Evolutionary conservation across 2,329 filamentous ascomycete species (phyloP).

Genomic region (Gliomastix tumulicola): DNA sequence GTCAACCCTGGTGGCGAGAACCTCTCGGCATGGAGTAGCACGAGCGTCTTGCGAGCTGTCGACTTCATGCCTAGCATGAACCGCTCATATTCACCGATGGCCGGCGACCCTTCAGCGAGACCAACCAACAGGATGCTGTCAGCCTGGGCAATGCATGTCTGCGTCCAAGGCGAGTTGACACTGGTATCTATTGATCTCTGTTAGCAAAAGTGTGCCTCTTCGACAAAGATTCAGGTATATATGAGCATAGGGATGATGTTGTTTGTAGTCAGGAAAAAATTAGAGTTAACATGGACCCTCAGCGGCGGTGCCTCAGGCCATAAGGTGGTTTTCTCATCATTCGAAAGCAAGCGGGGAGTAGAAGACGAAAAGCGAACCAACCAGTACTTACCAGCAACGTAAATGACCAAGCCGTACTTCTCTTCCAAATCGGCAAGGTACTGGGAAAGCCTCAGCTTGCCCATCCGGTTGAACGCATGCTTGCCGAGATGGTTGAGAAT

Average conservation of each 20-base stretch:
- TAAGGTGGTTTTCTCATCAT: conserved; percentile 48
- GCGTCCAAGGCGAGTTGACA: conserved; percentile 96
- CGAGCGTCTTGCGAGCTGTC: conserved; percentile 86
- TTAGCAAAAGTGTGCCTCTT: background rate
- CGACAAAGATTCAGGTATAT: no score
- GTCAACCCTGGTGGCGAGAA: conserved; percentile 83
- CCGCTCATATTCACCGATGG: conserved; percentile 91
- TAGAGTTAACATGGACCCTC: conserved; percentile 55
- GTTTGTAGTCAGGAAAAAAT: conserved; percentile 65
- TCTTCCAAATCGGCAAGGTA: conserved; percentile 96
- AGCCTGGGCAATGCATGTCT: conserved; percentile 94
- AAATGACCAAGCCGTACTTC: conserved; percentile 91
- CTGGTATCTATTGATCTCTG: conserved; percentile 65
- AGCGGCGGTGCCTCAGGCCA: conserved; percentile 44
- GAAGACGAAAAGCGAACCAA: background rate
- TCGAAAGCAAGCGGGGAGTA: conserved; percentile 3
- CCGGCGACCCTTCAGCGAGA: conserved; percentile 80
- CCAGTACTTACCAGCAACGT: conserved; percentile 64
- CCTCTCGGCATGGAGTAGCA: conserved; percentile 81
- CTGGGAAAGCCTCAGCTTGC: conserved; percentile 89
- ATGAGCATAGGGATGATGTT: no score
- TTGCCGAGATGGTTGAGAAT: conserved; percentile 93
- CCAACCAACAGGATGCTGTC: conserved; percentile 94
- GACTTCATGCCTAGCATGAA: conserved; percentile 97
- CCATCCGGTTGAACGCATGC: conserved; percentile 96